Evolutionary conservation across 495 filamentous ascomycete genomes (phyloP).

Genomic region (Antarctomyces pellizariae): DNA sequence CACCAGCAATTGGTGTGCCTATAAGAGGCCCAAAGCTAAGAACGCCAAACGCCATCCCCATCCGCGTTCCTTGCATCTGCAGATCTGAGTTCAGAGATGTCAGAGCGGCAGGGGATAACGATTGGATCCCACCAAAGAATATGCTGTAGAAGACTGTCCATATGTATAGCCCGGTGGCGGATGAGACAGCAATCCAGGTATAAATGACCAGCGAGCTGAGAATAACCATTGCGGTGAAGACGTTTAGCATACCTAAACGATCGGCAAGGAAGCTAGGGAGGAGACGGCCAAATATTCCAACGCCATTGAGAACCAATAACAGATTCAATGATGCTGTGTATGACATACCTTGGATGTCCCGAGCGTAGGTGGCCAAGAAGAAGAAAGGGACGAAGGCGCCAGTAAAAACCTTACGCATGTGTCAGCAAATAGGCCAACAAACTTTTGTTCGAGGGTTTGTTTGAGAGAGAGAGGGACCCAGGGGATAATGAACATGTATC

Average conservation of each 20-base stretch:
- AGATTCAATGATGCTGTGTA: slow-evolving; percentile 27
- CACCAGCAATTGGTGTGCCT: slow-evolving; percentile 53
- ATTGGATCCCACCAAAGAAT: slow-evolving; percentile 41
- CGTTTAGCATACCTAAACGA: slow-evolving; percentile 34
- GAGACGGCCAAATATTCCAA: slow-evolving; percentile 33
- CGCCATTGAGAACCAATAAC: slow-evolving; percentile 44
- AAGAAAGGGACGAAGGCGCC: too few relatives aligned
- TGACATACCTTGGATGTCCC: slow-evolving; percentile 24
- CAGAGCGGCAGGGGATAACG: slow-evolving; percentile 36
- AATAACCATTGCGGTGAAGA: slow-evolving; percentile 29
- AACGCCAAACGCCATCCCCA: slow-evolving; percentile 63
- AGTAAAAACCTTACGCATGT: too few relatives aligned
- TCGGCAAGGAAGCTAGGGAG: slow-evolving; percentile 34
- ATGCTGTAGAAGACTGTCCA: slow-evolving; percentile 41
- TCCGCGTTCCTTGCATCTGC: slow-evolving; percentile 41
- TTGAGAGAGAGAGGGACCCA: too few relatives aligned
- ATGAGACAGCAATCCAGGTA: slow-evolving; percentile 34
- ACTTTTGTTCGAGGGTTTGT: too few relatives aligned
- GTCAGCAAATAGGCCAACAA: too few relatives aligned
- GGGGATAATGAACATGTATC: too few relatives aligned
- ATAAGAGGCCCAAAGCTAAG: slow-evolving; percentile 48
- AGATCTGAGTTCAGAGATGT: slow-evolving; percentile 37
- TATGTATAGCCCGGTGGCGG: slow-evolving; percentile 24
- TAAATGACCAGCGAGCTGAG: slow-evolving; percentile 28
- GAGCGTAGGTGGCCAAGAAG: too few relatives aligned